Evolutionary conservation across 1,139 yeast genomes (phyloP).

Genomic region (Pichia sp.): DNA sequence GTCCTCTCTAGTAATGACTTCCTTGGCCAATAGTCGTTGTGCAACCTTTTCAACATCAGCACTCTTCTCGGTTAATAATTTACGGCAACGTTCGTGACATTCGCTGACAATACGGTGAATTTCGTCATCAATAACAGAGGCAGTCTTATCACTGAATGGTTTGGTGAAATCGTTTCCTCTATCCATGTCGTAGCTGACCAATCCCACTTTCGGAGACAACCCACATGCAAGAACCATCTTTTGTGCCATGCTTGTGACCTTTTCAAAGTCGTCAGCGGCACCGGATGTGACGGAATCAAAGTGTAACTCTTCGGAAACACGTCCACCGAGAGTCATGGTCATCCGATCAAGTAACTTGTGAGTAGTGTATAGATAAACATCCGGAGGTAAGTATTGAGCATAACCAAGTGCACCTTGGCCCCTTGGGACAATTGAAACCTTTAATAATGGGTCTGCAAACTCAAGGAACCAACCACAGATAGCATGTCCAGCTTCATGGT

Average conservation of each 20-base stretch:
- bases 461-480: constrained; percentile 94
- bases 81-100: constrained; percentile 67
- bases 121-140: constrained; percentile 73
- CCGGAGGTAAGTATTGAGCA: constrained; percentile 95
- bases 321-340: constrained; percentile 96
- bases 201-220: constrained; percentile 82
- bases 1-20: constrained; percentile 75
- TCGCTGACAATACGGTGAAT: constrained; percentile 75
- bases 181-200: constrained; percentile 50
- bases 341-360: constrained; percentile 81
- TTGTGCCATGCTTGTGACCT: constrained; percentile 92
- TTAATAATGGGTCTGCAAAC: constrained; percentile 86
- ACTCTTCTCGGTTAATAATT: constrained; percentile 63
- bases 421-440: constrained; percentile 94
- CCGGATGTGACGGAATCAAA: constrained; percentile 90
- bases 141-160: constrained; percentile 89
- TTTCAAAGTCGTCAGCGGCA: constrained; percentile 92
- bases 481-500: constrained; percentile 98
- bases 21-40: constrained; percentile 67
- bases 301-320: constrained; percentile 91
- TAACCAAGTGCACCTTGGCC: constrained; percentile 98
- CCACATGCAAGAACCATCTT: constrained; percentile 91
- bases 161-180: constrained; percentile 56
- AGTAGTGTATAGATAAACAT: constrained; percentile 74
- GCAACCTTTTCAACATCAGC: constrained; percentile 82